phyloP scores from a whole-genome alignment of 2,329 filamentous ascomycete species.

The Diplodia mutila region DNA sequence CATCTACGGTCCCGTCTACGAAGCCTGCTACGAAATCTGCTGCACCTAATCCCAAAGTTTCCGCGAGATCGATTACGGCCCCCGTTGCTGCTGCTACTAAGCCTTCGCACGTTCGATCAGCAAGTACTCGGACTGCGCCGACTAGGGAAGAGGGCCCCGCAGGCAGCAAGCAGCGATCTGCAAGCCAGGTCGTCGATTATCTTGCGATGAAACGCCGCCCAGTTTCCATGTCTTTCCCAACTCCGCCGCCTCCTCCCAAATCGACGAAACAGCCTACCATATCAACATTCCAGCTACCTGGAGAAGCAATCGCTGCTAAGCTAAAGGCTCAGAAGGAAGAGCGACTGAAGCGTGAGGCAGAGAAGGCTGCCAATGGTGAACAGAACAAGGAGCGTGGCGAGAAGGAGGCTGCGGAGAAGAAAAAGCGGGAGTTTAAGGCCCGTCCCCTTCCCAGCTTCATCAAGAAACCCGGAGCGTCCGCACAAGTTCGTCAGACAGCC shows the following conservation, averaged over 20 bases:
- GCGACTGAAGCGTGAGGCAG: slow-evolving; percentile 44
- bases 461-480: slow-evolving; percentile 36
- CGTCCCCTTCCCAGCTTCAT: slow-evolving; percentile 45
- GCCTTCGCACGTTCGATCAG: slow-evolving; percentile 12
- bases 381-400: slow-evolving; percentile 31
- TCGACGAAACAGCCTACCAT: slow-evolving; percentile 56
- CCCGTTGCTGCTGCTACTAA: background rate
- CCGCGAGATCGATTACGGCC: background rate
- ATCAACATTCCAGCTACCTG: slow-evolving; percentile 56
- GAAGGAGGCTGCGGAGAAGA: slow-evolving; percentile 39
- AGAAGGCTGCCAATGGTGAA: slow-evolving; percentile 26
- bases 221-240: slow-evolving; percentile 53
- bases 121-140: slow-evolving; percentile 16
- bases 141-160: slow-evolving; percentile 3
- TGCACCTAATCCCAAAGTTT: background rate
- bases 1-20: background rate
- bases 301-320: slow-evolving; percentile 57
- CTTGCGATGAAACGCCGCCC: slow-evolving; percentile 51
- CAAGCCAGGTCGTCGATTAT: slow-evolving; percentile 34
- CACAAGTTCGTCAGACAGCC: slow-evolving; percentile 51
- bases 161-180: slow-evolving; percentile 3
- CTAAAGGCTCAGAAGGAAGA: slow-evolving; percentile 57
- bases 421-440: slow-evolving; percentile 51
- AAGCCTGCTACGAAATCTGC: slow-evolving; percentile 16
- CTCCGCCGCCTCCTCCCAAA: slow-evolving; percentile 51